A percentile compares a stretch with the other conserved stretches of the same genome.
These are phyloP conservation scores for Oryza punctata DNA, from an alignment of 176 grass and related monocot genomes.

Conservation along the genomic window DNA sequence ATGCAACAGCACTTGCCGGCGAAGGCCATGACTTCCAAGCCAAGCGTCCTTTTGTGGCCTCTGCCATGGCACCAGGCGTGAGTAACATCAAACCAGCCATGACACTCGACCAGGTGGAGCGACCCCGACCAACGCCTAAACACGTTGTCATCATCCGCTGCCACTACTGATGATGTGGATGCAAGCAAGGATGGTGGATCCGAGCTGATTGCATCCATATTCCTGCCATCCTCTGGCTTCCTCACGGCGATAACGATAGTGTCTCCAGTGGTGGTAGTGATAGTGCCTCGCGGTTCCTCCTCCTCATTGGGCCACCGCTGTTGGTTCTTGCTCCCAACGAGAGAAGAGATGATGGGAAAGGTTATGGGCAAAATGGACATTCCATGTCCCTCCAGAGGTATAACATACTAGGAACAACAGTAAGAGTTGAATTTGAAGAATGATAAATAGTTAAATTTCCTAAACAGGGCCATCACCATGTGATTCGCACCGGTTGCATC, in stretches of 20 bases:
- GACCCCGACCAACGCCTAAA: slow-evolving; percentile 68
- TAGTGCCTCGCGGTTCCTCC: slow-evolving; percentile 59
- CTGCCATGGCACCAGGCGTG: slow-evolving; percentile 36
- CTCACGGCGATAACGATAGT: slow-evolving; percentile 35
- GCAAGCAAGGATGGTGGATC: slow-evolving; percentile 16
- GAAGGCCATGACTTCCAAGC: no score
- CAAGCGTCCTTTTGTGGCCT: background rate
- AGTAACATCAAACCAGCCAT: slow-evolving; percentile 62
- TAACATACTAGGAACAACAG: no score
- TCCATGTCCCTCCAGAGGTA: no score
- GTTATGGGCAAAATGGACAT: no score
- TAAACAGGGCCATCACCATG: no score
- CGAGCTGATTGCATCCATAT: slow-evolving; percentile 3
- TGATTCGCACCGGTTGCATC: no score
- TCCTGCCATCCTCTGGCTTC: slow-evolving; percentile 59
- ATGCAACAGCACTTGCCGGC: slow-evolving; percentile 39
- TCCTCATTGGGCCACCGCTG: no score
- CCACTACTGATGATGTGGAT: background rate
- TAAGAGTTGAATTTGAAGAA: no score
- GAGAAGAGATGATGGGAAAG: no score
- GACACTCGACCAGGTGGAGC: slow-evolving; percentile 83
- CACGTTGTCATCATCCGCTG: background rate
- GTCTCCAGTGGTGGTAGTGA: background rate
- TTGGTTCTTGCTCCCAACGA: no score
- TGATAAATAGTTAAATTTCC: no score